A percentile compares a stretch with the other conserved stretches of the same genome.
These are phyloP conservation scores for Colletotrichum cereale DNA, from an alignment of 2,329 filamentous ascomycete species.

Conservation along the genomic window DNA sequence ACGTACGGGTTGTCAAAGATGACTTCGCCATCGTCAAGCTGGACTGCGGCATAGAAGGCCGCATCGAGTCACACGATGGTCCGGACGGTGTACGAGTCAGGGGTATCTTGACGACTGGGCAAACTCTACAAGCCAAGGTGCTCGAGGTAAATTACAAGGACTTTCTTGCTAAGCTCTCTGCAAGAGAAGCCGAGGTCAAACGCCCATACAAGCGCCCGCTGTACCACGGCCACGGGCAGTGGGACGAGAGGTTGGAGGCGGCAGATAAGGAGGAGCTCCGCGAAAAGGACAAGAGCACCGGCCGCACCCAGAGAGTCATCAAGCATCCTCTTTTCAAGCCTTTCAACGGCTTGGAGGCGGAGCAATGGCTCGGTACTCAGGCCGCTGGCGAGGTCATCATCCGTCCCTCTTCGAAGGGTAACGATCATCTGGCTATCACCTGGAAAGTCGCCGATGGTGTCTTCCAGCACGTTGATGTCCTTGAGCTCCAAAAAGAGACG, in stretches of 20 bases:
- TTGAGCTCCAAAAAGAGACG: constrained; percentile 96
- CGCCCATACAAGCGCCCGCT: constrained; percentile 77
- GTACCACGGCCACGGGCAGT: constrained; percentile 83
- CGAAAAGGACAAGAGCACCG: constrained; percentile 87
- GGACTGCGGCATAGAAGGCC: constrained; percentile 93
- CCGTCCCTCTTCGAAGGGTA: constrained; percentile 92
- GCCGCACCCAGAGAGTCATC: constrained; percentile 92
- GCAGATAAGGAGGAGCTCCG: constrained; percentile 85
- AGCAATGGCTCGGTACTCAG: constrained; percentile 91
- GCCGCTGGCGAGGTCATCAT: constrained; percentile 92
- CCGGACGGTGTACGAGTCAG: constrained; percentile 79
- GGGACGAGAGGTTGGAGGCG: constrained; percentile 87
- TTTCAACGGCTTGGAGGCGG: constrained; percentile 91
- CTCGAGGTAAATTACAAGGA: constrained; percentile 88
- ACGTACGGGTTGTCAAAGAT: constrained; percentile 87
- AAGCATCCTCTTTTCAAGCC: constrained; percentile 97
- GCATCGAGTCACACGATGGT: constrained; percentile 85
- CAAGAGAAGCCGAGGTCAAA: constrained; percentile 84
- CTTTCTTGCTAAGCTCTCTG: constrained; percentile 84
- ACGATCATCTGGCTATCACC: constrained; percentile 94
- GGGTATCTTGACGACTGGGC: constrained; percentile 80
- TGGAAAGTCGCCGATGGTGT: constrained; percentile 98
- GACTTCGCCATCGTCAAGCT: constrained; percentile 95
- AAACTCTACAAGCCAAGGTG: constrained; percentile 90
- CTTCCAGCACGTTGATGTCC: constrained; percentile 98